Evolutionary conservation across 257 asterid species (phyloP).

Genomic region (Misopates orontium): DNA sequence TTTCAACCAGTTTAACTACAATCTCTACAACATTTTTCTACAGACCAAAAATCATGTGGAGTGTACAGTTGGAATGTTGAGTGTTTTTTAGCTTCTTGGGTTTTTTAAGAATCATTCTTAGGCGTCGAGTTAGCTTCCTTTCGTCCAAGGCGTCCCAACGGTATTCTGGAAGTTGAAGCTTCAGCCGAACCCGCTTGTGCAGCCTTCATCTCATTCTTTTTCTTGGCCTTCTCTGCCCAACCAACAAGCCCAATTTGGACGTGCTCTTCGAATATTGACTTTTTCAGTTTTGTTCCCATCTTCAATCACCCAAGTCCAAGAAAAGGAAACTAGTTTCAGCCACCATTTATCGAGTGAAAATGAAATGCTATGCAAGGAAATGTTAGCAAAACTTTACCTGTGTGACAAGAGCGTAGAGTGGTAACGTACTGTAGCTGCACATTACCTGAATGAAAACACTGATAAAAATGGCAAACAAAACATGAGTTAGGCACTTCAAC

Average conservation of each 20-base stretch:
- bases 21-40: no score
- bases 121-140: no score
- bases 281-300: conserved; percentile 98
- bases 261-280: conserved; percentile 84
- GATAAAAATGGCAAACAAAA: conserved; percentile 24
- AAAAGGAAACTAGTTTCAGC: conserved; percentile 9
- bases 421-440: conserved; percentile 95
- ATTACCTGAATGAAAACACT: conserved; percentile 85
- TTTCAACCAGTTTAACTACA: no score
- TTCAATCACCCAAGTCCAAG: conserved; percentile 19
- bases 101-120: no score
- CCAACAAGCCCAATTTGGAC: conserved; percentile 86
- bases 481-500: conserved; percentile 9
- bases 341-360: background rate
- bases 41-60: no score
- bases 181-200: conserved; percentile 39
- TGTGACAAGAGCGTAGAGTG: conserved; percentile 88
- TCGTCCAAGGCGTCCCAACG: no score
- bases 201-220: conserved; percentile 52
- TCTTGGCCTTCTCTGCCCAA: conserved; percentile 81
- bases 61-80: no score
- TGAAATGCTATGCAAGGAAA: no score
- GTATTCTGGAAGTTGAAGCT: no score
- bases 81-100: no score
- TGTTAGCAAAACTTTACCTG: conserved; percentile 52